These are phyloP conservation scores for Apiospora saccharicola DNA, from an alignment of 2,329 filamentous ascomycete genomes.

Conservation along the genomic window DNA sequence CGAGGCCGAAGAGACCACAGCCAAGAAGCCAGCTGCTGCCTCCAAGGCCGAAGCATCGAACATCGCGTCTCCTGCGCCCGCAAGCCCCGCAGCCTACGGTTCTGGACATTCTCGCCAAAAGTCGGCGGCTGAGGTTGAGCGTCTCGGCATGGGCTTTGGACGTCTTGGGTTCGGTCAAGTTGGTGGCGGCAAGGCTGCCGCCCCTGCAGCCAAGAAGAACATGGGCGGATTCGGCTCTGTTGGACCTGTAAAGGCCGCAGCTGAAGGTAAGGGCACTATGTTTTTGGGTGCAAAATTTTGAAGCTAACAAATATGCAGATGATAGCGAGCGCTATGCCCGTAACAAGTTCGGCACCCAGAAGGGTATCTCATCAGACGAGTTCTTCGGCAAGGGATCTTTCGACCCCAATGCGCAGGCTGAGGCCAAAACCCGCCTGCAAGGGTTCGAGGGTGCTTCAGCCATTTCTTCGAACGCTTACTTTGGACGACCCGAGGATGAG, in stretches of 20 bases:
- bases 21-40: conserved; percentile 48
- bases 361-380: conserved; percentile 96
- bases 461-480: conserved; percentile 98
- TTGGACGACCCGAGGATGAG: conserved; percentile 90
- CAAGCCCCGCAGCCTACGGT: conserved; percentile 73
- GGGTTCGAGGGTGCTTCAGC: conserved; percentile 91
- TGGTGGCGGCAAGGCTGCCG: conserved; percentile 66
- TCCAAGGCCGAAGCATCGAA: conserved; percentile 59
- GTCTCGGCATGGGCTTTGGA: conserved; percentile 87
- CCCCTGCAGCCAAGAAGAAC: conserved; percentile 71
- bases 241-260: conserved; percentile 73
- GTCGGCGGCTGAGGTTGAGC: conserved; percentile 81
- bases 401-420: conserved; percentile 80
- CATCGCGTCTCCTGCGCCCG: conserved; percentile 77
- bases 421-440: conserved; percentile 87
- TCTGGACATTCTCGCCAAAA: conserved; percentile 67
- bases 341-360: conserved; percentile 88
- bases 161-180: conserved; percentile 90
- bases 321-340: conserved; percentile 86
- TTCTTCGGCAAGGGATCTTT: conserved; percentile 94
- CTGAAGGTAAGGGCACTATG: conserved; percentile 63
- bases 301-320: conserved; percentile 49
- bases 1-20: conserved; percentile 74
- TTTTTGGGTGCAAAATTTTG: not conserved
- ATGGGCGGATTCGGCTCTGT: conserved; percentile 88